Evolutionary conservation across 2,329 filamentous ascomycete genomes (phyloP).

Genomic region (Trichoderma sp.): DNA sequence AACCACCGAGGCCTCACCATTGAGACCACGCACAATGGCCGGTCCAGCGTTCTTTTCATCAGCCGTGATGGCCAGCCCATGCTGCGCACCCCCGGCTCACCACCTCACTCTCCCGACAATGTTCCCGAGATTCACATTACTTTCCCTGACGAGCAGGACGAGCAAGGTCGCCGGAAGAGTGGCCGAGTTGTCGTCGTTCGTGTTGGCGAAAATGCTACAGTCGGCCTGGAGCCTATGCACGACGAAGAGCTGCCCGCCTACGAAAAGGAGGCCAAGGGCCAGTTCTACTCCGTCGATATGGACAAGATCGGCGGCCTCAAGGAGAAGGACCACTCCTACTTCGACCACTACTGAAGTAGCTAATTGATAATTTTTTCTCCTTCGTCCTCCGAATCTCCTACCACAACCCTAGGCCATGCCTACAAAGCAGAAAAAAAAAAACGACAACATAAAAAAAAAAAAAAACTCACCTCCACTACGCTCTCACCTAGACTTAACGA

Average conservation of each 20-base stretch:
- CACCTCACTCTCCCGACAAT: conserved; percentile 74
- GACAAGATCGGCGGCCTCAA: conserved; percentile 91
- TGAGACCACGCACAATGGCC: conserved; percentile 52
- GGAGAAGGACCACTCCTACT: conserved; percentile 66
- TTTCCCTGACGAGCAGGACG: conserved; percentile 93
- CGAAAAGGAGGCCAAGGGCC: conserved; percentile 71
- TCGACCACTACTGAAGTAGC: conserved; percentile 31
- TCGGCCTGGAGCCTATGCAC: conserved; percentile 85
- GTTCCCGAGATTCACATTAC: conserved; percentile 97
- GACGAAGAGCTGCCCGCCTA: conserved; percentile 83
- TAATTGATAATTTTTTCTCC: background rate
- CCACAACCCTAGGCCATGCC: background rate
- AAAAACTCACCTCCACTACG: background rate
- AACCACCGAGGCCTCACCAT: conserved; percentile 57
- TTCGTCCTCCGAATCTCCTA: background rate
- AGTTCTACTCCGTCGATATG: conserved; percentile 93
- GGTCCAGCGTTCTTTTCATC: conserved; percentile 71
- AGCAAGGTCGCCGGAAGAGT: conserved; percentile 73
- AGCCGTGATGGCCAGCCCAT: conserved; percentile 73
- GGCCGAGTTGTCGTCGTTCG: conserved; percentile 89
- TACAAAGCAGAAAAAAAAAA: background rate
- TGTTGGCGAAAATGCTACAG: conserved; percentile 78
- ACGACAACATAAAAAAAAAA: conserved; percentile 4
- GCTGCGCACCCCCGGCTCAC: conserved; percentile 69
- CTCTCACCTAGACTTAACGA: conserved; percentile 14